These are phyloP conservation scores for Acanthamoeba divionensis DNA, from an alignment of 208 protist genomes.

Conservation along the genomic window DNA sequence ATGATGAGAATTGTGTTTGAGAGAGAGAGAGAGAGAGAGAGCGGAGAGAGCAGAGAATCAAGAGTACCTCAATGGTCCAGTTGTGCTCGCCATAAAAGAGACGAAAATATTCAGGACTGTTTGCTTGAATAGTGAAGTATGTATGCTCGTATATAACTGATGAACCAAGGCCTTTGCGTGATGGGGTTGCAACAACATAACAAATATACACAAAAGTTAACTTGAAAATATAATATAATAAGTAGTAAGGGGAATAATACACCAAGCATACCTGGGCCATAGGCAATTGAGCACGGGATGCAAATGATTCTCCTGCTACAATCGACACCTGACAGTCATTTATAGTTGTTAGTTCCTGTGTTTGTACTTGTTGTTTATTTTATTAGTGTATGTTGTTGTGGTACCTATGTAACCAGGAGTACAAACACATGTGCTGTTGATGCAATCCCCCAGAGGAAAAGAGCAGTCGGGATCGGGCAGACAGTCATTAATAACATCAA, in stretches of 20 bases:
- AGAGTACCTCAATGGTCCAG: slow-evolving; percentile 12
- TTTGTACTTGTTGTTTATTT: no score
- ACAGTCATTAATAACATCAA: not conserved
- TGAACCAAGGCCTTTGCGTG: not conserved
- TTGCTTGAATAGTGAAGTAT: not conserved
- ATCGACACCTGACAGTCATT: no score
- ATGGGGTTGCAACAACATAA: not conserved
- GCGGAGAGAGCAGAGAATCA: not conserved
- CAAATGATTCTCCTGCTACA: not conserved
- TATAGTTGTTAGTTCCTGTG: no score
- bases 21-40: no score
- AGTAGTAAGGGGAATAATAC: not conserved
- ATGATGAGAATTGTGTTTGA: no score
- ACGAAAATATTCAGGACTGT: not conserved
- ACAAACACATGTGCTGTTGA: not conserved
- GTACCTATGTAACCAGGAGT: not conserved
- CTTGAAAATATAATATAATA: not conserved
- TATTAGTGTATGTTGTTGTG: no score
- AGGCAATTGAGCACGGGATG: slow-evolving; percentile 19
- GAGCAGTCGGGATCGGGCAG: slow-evolving; percentile 5
- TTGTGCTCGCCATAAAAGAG: not conserved
- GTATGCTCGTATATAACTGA: not conserved
- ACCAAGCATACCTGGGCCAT: not conserved
- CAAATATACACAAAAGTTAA: not conserved
- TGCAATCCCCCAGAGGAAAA: slow-evolving; percentile 14